These are phyloP conservation scores for Plectosphaerella plurivora DNA, from an alignment of 2,329 filamentous ascomycete species.

Conservation along the genomic window DNA sequence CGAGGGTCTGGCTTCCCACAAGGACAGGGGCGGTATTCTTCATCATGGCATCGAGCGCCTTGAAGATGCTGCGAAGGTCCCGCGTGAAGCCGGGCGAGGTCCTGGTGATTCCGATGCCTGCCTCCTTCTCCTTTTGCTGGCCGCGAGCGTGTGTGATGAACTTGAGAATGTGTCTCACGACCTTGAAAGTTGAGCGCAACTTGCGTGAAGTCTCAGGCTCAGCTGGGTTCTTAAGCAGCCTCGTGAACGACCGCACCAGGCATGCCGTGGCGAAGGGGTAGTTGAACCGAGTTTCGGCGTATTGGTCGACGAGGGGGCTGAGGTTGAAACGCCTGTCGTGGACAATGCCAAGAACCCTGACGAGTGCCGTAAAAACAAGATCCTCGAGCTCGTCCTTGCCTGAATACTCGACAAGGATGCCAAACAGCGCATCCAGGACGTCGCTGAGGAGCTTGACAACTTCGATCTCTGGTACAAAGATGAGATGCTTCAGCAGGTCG, in stretches of 20 bases:
- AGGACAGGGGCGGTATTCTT: conserved; percentile 77
- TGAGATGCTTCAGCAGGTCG: conserved; percentile 71
- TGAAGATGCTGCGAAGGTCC: conserved; percentile 83
- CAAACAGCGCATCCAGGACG: conserved; percentile 87
- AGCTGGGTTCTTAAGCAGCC: conserved; percentile 75
- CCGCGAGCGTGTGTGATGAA: conserved; percentile 88
- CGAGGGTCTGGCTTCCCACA: conserved; percentile 89
- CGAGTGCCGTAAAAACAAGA: conserved; percentile 82
- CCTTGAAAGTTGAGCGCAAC: conserved; percentile 88
- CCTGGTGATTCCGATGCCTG: conserved; percentile 76
- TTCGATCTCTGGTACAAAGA: conserved; percentile 95
- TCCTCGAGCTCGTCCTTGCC: conserved; percentile 91
- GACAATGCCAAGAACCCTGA: conserved; percentile 86
- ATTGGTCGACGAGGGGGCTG: conserved; percentile 84
- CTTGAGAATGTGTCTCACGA: conserved; percentile 86
- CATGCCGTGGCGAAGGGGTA: conserved; percentile 90
- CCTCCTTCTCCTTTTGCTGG: conserved; percentile 85
- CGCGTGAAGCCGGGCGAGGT: conserved; percentile 71
- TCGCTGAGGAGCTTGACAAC: conserved; percentile 90
- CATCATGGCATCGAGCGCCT: conserved; percentile 86
- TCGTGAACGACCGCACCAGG: conserved; percentile 79
- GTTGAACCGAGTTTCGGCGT: conserved; percentile 83
- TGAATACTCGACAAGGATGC: conserved; percentile 85
- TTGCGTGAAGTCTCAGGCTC: conserved; percentile 81
- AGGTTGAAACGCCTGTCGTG: conserved; percentile 93